Evolutionary conservation across 805 yeast species (phyloP), one percentile per base, ranked within the genome.

Genomic region (Blastobotrys chiropterorum): DNA sequence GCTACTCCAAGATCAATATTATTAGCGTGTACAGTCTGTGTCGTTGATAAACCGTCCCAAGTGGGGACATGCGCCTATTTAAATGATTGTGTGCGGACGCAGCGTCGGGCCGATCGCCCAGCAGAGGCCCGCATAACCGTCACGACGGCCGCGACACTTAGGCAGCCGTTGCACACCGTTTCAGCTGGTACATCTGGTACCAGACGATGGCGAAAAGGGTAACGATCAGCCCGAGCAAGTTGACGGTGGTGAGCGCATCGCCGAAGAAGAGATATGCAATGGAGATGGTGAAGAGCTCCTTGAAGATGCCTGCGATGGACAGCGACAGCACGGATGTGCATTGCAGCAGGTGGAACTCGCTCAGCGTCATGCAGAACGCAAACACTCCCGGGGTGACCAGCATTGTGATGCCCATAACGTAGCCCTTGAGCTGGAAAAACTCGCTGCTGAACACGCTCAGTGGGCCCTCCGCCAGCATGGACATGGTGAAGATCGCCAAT

Each of bases 231-330:
- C 99, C 99, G 6, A 85, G 50, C 47, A 80, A 69, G 68, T 94
- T 94, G 50, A 86, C 67, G 16, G 76, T 62, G 5, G 86, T 80
- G 48, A 94, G 72, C 39, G 68, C 67, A 66, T 94, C 99, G 41
- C 85, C 84, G 66, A 89, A 87, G 1, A 90, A 74, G 3, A 88
- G 56, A 31, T 78, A 69, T 2, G 83, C 72, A 1, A 84, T 75
- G 31, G 78, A 60, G 39, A 94, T 89, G 0, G 99, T 94, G 46
- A 90, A 72, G 14, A 94, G 73, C 66, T 94, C 99, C 65, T 94
- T 94, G 66, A 92, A 86, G 15, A 94, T 86, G 1, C 99, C 99
- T 0, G 95, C 95, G 43, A 94, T 80, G 3, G 95, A 83, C 30
- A 94, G 70, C 0, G 99, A 90, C 44, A 90, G 74, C 13, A 94